Evolutionary conservation across 495 filamentous ascomycete genomes (phyloP).

Genomic region (Aspergillus sclerotiicarbonarius): DNA sequence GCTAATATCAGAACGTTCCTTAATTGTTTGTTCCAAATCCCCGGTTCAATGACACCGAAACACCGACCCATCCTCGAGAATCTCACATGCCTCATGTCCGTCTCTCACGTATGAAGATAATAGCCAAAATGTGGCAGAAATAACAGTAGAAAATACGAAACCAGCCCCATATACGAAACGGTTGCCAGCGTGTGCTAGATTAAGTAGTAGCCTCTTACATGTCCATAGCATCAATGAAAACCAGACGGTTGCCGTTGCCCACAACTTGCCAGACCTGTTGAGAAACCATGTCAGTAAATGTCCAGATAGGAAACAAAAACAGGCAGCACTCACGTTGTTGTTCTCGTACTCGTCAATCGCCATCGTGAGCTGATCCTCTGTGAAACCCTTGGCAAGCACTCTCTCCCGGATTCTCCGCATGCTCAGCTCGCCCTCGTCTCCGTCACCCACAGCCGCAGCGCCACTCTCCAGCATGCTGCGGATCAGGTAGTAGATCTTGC

Average conservation of each 20-base stretch:
- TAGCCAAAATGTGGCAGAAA: neutral
- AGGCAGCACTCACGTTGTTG: slow-evolving; percentile 70
- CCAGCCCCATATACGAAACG: neutral
- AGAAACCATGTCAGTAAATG: slow-evolving; percentile 20
- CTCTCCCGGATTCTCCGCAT: slow-evolving; percentile 83
- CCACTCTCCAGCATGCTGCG: slow-evolving; percentile 79
- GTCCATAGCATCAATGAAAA: slow-evolving; percentile 72
- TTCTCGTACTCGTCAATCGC: slow-evolving; percentile 87
- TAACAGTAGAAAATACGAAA: neutral
- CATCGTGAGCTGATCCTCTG: slow-evolving; percentile 81
- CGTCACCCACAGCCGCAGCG: slow-evolving; percentile 70
- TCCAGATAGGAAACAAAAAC: slow-evolving; percentile 6
- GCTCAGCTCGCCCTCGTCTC: slow-evolving; percentile 73
- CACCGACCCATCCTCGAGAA: neutral
- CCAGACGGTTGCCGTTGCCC: slow-evolving; percentile 76
- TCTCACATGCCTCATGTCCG: neutral
- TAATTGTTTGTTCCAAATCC: neutral
- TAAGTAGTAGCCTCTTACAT: slow-evolving; percentile 24
- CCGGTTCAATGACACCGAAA: neutral
- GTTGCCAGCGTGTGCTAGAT: neutral
- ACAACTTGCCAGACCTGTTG: slow-evolving; percentile 91
- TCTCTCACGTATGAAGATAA: neutral
- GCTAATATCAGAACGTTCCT: neutral
- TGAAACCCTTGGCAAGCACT: slow-evolving; percentile 94
- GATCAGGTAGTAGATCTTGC: slow-evolving; percentile 92